phyloP scores from a whole-genome alignment of 306 rosid species.

The Cyclanthera cordifolia region DNA sequence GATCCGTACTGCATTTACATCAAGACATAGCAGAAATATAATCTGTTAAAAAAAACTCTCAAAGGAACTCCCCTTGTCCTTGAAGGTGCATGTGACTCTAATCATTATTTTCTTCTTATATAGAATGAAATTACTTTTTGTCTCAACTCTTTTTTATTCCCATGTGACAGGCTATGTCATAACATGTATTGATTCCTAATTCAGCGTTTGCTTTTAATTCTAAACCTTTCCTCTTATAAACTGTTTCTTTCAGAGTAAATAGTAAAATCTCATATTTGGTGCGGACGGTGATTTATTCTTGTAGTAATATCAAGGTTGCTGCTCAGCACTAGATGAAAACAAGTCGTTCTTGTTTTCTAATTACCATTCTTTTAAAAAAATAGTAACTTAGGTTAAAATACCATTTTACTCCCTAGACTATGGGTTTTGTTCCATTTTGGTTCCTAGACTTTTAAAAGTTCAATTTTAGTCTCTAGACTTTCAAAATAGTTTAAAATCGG shows the following conservation, averaged over 20 bases:
- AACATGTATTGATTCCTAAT: background rate
- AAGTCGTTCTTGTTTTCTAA: background rate
- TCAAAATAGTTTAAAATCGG: too few species aligned
- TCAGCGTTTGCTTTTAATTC: background rate
- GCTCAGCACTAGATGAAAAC: background rate
- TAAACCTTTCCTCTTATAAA: background rate
- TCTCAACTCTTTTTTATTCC: background rate
- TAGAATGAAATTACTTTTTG: background rate
- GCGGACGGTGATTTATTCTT: background rate
- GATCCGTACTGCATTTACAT: too few species aligned
- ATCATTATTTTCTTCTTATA: background rate
- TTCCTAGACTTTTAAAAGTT: too few species aligned
- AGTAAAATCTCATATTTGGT: background rate
- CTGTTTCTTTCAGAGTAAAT: background rate
- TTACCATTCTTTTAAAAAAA: too few species aligned
- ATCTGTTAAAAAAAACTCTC: too few species aligned
- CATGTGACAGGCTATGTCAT: background rate
- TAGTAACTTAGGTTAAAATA: too few species aligned
- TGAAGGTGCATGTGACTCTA: background rate
- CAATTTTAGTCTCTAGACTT: too few species aligned
- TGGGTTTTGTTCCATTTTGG: too few species aligned
- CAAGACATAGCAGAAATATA: too few species aligned
- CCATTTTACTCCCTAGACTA: too few species aligned
- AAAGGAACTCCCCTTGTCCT: too few species aligned
- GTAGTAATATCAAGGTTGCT: background rate